Percentiles rank a stretch among this genome's conserved stretches.
Conservation (phyloP, 1,284 basidiomycete species). For the Hortiboletus rubellus region DNA sequence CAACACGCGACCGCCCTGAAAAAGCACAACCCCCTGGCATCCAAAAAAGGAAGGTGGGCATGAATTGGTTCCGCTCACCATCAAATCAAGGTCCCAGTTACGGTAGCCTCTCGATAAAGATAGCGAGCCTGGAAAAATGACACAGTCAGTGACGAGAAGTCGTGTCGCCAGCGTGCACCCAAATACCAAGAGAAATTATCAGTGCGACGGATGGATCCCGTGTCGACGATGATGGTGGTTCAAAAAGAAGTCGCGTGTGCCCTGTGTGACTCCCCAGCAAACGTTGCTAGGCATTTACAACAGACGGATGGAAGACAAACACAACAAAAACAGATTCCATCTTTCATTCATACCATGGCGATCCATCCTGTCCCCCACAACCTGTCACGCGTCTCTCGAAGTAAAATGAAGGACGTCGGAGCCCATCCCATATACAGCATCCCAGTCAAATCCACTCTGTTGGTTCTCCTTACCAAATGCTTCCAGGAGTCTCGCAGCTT, state of each 20-base stretch:
- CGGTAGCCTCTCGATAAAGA: slow-evolving; percentile 6
- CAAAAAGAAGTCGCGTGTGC: neutral
- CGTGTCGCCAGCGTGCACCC: neutral
- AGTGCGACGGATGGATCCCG: slow-evolving; percentile 7
- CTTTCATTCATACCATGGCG: slow-evolving; percentile 18
- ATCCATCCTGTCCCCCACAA: slow-evolving; percentile 16
- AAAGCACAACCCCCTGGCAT: slow-evolving; percentile 34
- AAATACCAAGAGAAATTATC: slow-evolving; percentile 10
- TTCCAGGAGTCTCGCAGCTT: slow-evolving; percentile 50
- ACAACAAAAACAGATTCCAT: slow-evolving; percentile 23
- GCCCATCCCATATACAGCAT: slow-evolving; percentile 57
- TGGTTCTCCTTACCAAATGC: slow-evolving; percentile 75
- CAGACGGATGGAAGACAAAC: slow-evolving; percentile 5
- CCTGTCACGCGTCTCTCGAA: slow-evolving; percentile 18
- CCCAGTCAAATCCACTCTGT: slow-evolving; percentile 66
- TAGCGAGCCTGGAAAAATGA: slow-evolving; percentile 8
- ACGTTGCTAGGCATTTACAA: slow-evolving; percentile 31
- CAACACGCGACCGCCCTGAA: slow-evolving; percentile 37
- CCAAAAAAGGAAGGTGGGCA: slow-evolving; percentile 32
- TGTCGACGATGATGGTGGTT: slow-evolving; percentile 1
- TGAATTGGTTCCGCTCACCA: slow-evolving; percentile 30
- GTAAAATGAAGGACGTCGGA: slow-evolving; percentile 67
- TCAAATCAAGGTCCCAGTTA: slow-evolving; percentile 23
- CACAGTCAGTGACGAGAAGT: slow-evolving; percentile 12
- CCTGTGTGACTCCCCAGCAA: slow-evolving; percentile 3